These are phyloP conservation scores for Juncus inflexus DNA, from an alignment of 176 grass and related monocot genomes.

Conservation along the genomic window DNA sequence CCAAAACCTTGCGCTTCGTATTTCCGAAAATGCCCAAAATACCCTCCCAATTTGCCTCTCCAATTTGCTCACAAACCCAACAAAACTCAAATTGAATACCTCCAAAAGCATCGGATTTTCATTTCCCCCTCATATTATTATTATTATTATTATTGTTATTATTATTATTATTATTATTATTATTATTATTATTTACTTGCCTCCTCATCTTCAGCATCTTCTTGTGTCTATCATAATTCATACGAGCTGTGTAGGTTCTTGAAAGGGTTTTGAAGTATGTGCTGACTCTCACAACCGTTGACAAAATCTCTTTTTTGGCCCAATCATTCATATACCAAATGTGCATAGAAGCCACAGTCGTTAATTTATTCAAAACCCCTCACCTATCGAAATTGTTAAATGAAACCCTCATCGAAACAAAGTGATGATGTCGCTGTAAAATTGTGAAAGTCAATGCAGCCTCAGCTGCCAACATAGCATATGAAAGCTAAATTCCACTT, in stretches of 20 bases:
- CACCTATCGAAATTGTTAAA: no score
- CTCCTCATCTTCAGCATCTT: conserved; percentile 43
- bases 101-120: conserved; percentile 65
- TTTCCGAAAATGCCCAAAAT: conserved; percentile 73
- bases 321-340: no score
- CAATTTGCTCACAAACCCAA: conserved; percentile 60
- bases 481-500: no score
- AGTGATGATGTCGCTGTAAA: no score
- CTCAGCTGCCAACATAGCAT: no score
- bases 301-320: no score
- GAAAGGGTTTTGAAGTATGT: conserved; percentile 59
- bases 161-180: background rate
- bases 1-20: conserved; percentile 63
- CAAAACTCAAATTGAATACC: conserved; percentile 67
- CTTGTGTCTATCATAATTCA: conserved; percentile 67
- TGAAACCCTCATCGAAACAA: no score
- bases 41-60: conserved; percentile 77
- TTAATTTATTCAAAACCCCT: no score
- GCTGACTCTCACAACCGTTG: background rate
- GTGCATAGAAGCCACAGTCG: no score
- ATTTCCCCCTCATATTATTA: conserved; percentile 10
- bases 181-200: background rate
- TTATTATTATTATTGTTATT: no score
- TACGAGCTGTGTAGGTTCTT: conserved; percentile 56
- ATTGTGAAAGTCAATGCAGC: no score